Evolutionary conservation across 2,329 filamentous ascomycete species (phyloP).

Genomic region (Talaromyces albobiverticillius): DNA sequence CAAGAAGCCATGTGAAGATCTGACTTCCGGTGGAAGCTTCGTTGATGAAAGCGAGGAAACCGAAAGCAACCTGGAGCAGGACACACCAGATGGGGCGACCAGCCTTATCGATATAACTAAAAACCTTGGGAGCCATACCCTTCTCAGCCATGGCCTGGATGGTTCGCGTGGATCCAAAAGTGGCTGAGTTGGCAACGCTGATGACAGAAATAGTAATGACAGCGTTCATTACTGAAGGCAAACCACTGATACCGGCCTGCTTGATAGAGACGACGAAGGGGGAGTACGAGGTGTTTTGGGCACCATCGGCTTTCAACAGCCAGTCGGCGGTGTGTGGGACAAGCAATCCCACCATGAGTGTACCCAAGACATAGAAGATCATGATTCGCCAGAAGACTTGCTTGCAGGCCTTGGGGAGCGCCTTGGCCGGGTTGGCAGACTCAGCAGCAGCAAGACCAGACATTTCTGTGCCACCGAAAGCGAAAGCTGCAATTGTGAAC

Average conservation of each 20-base stretch:
- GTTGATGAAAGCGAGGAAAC: slow-evolving; percentile 42
- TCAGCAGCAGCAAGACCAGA: slow-evolving; percentile 55
- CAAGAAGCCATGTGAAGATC: slow-evolving; percentile 64
- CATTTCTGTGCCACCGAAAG: slow-evolving; percentile 56
- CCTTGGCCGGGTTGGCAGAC: slow-evolving; percentile 51
- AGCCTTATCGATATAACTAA: slow-evolving; percentile 45
- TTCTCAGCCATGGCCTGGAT: slow-evolving; percentile 53
- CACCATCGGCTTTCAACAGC: slow-evolving; percentile 39
- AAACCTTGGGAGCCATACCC: slow-evolving; percentile 43
- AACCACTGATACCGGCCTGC: slow-evolving; percentile 57
- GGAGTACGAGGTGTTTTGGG: slow-evolving; percentile 50
- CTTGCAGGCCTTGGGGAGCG: slow-evolving; percentile 47
- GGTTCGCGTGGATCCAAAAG: slow-evolving; percentile 58
- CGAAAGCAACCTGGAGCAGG: slow-evolving; percentile 37
- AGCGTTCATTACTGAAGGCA: slow-evolving; percentile 66
- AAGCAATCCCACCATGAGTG: slow-evolving; percentile 47
- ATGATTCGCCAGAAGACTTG: slow-evolving; percentile 53
- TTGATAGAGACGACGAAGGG: slow-evolving; percentile 67
- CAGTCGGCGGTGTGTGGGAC: slow-evolving; percentile 39
- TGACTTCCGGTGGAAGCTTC: slow-evolving; percentile 45
- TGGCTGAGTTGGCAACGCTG: slow-evolving; percentile 58
- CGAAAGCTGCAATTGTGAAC: slow-evolving; percentile 57
- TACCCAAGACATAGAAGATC: slow-evolving; percentile 48
- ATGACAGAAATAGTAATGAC: slow-evolving; percentile 62
- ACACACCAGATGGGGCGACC: slow-evolving; percentile 46